Base-by-base conservation (phyloP, 2,329 filamentous ascomycete species). In the Parastagonospora nodorum region DNA sequence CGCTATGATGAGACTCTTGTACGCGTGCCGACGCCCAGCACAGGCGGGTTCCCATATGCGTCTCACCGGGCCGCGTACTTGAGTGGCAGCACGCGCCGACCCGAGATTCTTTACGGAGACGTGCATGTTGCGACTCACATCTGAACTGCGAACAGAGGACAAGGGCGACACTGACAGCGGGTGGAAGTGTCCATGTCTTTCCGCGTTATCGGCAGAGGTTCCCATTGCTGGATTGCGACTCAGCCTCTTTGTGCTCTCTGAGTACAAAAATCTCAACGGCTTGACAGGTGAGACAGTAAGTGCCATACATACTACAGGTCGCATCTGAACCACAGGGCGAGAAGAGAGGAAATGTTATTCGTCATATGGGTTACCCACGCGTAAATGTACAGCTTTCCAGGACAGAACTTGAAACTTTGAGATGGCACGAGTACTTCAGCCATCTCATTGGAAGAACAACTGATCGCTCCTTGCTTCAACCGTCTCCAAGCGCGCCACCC, bases 161-260 rank as follows among this genome's bases (percentile, higher is more conserved):
- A 40, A 43, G 38, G 24, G 33, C 50, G 44, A 53, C 31, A 53
- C 51, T 58, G 55, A 53, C 52, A 58, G 57, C 45, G 52, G 48
- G 48, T 42, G 32, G 44, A 45, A 48, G 43, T 56, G 40, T 48
- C 47, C 35, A 47, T 32, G 50, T 47, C 43, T 50, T 10, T 36
- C 15, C 35, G 11, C 37, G 41, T 44, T 28, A 44, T 30, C 45
- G 28, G 28, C 8, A 42, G 27, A 42, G 27, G 11, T 30, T 31
- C 28, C 39, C 33, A 42, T 42, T 24, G 30, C 12, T 14, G 28
- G 24, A 15, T 44, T 30, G 29, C 45, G 36, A 6, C 27, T 42
- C 42, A 42, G 41, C 35, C 42, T 42, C 38, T 53, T 53, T 24
- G 45, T 48, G 14, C 27, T 14, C 32, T 11, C 8, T 42, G 32